Conservation (phyloP, 208 protist species). For the Tritrichomonas foetus region DNA sequence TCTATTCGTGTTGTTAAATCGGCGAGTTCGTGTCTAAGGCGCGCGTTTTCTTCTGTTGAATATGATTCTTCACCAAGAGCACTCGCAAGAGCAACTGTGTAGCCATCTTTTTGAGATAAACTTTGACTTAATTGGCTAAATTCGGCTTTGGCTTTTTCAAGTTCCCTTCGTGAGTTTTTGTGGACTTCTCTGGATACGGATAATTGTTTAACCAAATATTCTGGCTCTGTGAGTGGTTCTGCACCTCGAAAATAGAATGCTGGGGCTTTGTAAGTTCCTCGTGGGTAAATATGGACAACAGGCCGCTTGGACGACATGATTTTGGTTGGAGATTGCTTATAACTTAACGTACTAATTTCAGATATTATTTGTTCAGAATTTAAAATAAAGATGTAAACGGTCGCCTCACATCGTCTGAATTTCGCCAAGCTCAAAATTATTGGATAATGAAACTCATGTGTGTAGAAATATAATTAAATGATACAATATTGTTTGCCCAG, state of each 20-base stretch:
- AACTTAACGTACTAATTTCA: no score
- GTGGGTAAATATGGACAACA: background rate
- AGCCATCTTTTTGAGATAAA: background rate
- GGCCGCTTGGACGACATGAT: no score
- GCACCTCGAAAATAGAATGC: background rate
- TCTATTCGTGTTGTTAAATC: background rate
- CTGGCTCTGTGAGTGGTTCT: background rate
- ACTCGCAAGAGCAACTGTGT: background rate
- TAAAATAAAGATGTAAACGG: no score
- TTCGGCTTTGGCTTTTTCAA: background rate
- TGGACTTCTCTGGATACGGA: background rate
- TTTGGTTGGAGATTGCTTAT: no score
- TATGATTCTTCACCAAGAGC: background rate
- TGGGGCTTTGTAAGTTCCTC: conserved; percentile 5
- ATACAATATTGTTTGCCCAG: no score
- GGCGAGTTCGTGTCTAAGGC: background rate
- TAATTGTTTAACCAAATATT: background rate
- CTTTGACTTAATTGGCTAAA: background rate
- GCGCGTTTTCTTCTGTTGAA: conserved; percentile 18
- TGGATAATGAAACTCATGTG: no score
- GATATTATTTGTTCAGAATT: no score
- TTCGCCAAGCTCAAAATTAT: no score
- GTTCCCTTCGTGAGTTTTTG: background rate
- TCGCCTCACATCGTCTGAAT: no score
- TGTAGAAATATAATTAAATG: no score